phyloP scores from a whole-genome alignment of 2,329 filamentous ascomycete genomes.

The Botryotinia narcissicola region DNA sequence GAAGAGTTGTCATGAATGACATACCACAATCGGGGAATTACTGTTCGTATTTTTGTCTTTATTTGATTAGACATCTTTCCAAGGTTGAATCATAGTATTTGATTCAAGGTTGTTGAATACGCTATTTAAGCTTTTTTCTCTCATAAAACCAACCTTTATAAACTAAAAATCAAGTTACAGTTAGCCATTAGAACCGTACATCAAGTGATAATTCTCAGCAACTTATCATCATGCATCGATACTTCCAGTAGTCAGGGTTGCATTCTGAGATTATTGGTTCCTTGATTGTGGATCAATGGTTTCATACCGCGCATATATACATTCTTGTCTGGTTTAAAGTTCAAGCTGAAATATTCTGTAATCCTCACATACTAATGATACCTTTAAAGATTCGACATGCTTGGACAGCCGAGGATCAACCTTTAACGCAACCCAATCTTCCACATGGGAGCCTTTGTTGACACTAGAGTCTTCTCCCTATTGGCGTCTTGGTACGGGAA shows the following conservation, averaged over 20 bases:
- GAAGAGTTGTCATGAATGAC: no score
- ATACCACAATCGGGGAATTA: not conserved
- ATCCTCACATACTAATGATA: not conserved
- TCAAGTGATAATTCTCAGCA: not conserved
- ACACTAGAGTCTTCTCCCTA: constrained; percentile 47
- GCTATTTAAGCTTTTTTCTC: not conserved
- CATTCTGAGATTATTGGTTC: not conserved
- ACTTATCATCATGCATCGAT: not conserved
- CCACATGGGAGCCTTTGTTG: constrained; percentile 48
- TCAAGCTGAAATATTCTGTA: not conserved
- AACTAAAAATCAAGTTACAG: not conserved
- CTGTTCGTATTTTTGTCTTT: not conserved
- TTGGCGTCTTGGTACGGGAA: constrained; percentile 40
- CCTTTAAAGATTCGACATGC: constrained; percentile 50
- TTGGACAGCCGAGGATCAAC: constrained; percentile 55
- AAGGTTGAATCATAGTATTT: not conserved
- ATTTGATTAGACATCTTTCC: not conserved
- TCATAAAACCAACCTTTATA: no score
- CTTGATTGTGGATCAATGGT: not conserved
- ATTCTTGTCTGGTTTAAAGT: not conserved
- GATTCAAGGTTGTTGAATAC: not conserved
- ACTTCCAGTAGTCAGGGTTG: not conserved
- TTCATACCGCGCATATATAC: not conserved
- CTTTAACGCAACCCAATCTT: constrained; percentile 54
- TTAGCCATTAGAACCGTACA: no score